phyloP scores from a whole-genome alignment of 2,329 filamentous ascomycete species.

The Xylaria digitata region DNA sequence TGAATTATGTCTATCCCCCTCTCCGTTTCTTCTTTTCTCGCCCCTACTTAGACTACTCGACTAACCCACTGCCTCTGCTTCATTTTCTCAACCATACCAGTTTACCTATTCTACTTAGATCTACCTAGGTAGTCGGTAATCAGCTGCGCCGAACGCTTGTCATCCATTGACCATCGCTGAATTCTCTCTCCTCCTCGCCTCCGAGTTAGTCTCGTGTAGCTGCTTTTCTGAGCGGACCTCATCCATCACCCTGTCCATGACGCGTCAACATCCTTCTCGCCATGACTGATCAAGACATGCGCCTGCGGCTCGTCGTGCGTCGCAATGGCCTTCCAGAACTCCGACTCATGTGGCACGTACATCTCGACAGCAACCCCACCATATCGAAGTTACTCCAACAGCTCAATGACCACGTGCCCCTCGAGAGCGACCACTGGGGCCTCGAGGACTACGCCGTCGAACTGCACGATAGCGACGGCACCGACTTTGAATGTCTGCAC shows the following conservation, averaged over 20 bases:
- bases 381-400: conserved; percentile 81
- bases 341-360: conserved; percentile 76
- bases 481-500: conserved; percentile 86
- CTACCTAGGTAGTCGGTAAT: no score
- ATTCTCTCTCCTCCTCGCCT: neutral
- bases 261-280: conserved; percentile 3
- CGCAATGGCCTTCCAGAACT: conserved; percentile 79
- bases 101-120: no score
- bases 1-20: no score
- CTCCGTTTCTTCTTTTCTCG: no score
- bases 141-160: neutral
- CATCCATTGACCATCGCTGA: neutral
- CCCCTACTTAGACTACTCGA: no score
- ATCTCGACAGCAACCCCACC: conserved; percentile 69
- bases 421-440: conserved; percentile 85
- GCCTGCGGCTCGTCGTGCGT: conserved; percentile 77
- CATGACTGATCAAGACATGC: conserved; percentile 63
- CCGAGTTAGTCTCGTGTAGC: neutral
- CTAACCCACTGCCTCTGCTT: no score
- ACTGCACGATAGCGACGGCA: conserved; percentile 65
- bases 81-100: no score
- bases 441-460: conserved; percentile 91
- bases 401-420: conserved; percentile 81
- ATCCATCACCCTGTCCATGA: neutral
- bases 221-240: neutral